Evolutionary conservation across 768 basidiomycete species (phyloP).

Genomic region (Leccinum sublutescens): DNA sequence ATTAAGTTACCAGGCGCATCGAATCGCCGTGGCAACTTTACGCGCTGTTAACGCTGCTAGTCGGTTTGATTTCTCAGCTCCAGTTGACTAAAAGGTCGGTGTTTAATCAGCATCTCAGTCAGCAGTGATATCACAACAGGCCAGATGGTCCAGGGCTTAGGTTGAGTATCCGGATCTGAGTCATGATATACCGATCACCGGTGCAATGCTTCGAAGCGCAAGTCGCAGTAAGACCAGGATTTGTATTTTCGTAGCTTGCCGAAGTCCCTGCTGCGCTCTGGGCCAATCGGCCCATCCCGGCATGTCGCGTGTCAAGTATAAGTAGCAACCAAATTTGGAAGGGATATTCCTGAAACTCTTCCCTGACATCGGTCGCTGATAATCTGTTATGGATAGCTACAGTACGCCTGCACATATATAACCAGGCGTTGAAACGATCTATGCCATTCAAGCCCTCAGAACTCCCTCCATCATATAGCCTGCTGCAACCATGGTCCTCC

Average conservation of each 20-base stretch:
- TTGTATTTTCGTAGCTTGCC: too few relatives aligned
- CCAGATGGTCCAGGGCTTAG: too few relatives aligned
- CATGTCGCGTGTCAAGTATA: not conserved
- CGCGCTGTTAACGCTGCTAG: not conserved
- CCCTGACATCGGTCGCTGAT: too few relatives aligned
- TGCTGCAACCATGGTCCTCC: constrained; percentile 34
- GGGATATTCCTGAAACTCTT: too few relatives aligned
- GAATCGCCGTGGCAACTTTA: not conserved
- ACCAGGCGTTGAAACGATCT: not conserved
- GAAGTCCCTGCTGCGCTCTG: not conserved
- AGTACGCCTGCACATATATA: constrained; percentile 6
- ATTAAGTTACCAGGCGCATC: not conserved
- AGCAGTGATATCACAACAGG: not conserved
- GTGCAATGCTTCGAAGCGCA: too few relatives aligned
- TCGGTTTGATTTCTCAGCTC: not conserved
- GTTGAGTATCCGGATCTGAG: too few relatives aligned
- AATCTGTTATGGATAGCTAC: not conserved
- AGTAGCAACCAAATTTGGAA: too few relatives aligned
- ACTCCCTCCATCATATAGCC: not conserved
- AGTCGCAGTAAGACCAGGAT: too few relatives aligned
- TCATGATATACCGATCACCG: too few relatives aligned
- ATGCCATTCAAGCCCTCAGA: not conserved
- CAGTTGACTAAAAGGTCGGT: not conserved
- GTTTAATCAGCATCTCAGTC: constrained; percentile 7
- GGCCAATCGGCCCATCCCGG: not conserved